These are phyloP conservation scores for Jackrogersella minutella DNA, from an alignment of 495 filamentous ascomycete genomes.

Conservation along the genomic window DNA sequence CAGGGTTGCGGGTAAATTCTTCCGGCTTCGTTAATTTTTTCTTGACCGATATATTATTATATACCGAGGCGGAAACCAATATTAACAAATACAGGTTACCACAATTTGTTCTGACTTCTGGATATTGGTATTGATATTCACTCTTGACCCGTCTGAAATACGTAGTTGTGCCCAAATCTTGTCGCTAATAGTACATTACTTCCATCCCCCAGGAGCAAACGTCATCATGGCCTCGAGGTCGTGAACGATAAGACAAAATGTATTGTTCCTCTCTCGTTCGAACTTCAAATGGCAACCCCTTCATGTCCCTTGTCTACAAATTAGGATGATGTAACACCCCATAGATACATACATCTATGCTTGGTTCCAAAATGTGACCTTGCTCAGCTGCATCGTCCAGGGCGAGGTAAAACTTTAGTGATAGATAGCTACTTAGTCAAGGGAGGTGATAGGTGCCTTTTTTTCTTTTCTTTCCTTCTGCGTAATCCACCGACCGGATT, in stretches of 20 bases:
- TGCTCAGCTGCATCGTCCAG: conserved; percentile 27
- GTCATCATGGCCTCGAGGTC: conserved; percentile 36
- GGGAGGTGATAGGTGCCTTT: conserved; percentile 13
- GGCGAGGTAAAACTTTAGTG: conserved; percentile 13
- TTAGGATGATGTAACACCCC: conserved; percentile 28
- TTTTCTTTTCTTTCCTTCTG: conserved; percentile 18
- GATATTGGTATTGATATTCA: conserved; percentile 27
- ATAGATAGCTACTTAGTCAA: conserved; percentile 38
- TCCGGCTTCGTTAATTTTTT: neutral
- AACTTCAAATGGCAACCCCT: conserved; percentile 32
- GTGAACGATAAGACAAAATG: conserved; percentile 42
- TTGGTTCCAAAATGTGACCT: conserved; percentile 38
- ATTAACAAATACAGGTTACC: neutral
- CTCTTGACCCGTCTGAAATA: conserved; percentile 33
- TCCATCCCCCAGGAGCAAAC: conserved; percentile 30
- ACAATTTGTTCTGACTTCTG: no score
- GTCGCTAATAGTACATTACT: conserved; percentile 42
- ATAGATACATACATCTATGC: conserved; percentile 47
- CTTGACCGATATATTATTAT: neutral
- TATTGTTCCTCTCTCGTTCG: conserved; percentile 38
- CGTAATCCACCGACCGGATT: conserved; percentile 11
- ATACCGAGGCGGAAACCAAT: neutral
- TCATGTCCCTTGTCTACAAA: conserved; percentile 27
- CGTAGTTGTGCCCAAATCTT: conserved; percentile 34
- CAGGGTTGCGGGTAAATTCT: conserved; percentile 7